Evolutionary conservation across 2,329 filamentous ascomycete species (phyloP), one percentile per base, ranked within the genome.

Genomic region (Davidsoniella australis): DNA sequence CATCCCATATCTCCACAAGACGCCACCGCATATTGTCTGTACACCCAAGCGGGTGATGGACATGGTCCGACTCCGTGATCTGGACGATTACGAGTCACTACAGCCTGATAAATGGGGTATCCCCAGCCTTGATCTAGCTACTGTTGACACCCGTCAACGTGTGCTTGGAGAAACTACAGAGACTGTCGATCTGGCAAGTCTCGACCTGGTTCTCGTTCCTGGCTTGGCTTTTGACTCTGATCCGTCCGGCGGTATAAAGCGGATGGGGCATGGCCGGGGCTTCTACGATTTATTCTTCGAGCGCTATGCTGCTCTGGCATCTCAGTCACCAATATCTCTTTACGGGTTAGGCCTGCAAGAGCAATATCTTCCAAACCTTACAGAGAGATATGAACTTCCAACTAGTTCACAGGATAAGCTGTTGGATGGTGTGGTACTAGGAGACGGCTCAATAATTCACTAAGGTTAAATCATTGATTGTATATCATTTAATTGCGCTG

Each of bases 261-360:
- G 91, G 57, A 72, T 96, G 17, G 91, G 91, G 39, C 91, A 98
- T 64, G 91, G 91, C 50, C 94, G 86, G 64, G 91, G 91, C 29
- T 98, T 94, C 67, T 98, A 98, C 69, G 91, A 98, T 67, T 83
- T 80, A 63, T 98, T 94, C 64, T 67, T 98, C 60, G 76, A 81
- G 59, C 77, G 81, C 57, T 94, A 88, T 58, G 62, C 66, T 47
- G 61, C 72, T n/a, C 23, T 42, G 12, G 12, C 23, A 14, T n/a
- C 41, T 18, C 9, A 39, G 10, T n/a, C 18, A 3, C 37, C 50
- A 61, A 47, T 75, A 59, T 65, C 71, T 55, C 65, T 80, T 56
- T 77, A 86, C 64, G 91, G 85, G 53, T 72, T 96, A 60, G 83
- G 85, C 57, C 75, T 98, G 58, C 73, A 76, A 56, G 87, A 96